Evolutionary conservation across 2,329 filamentous ascomycete genomes (phyloP).

Genomic region (Tolypocladium amazonense): DNA sequence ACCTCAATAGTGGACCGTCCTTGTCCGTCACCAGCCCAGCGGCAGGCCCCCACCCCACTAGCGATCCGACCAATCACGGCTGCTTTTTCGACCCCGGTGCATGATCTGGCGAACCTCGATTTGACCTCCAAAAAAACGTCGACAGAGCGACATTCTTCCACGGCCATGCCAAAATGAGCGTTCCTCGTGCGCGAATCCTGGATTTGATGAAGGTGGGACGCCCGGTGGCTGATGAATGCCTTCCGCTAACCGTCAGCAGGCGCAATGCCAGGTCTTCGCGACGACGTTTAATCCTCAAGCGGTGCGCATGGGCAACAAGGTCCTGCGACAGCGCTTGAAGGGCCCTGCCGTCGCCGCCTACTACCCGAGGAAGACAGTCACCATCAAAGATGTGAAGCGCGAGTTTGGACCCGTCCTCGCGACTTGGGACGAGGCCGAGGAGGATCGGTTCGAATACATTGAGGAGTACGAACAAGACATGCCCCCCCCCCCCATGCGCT

Average conservation of each 20-base stretch:
- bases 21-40: background rate
- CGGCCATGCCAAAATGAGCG: conserved; percentile 42
- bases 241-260: conserved; percentile 36
- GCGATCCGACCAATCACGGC: conserved; percentile 4
- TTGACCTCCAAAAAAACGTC: conserved; percentile 14
- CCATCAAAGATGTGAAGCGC: conserved; percentile 63
- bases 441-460: conserved; percentile 69
- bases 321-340: conserved; percentile 77
- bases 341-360: conserved; percentile 79
- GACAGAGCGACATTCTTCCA: conserved; percentile 8
- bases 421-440: conserved; percentile 65
- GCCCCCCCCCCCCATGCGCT: background rate
- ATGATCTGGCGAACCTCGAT: conserved; percentile 11
- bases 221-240: background rate
- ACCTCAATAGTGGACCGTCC: background rate
- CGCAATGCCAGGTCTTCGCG: conserved; percentile 85
- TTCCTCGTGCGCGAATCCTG: conserved; percentile 49
- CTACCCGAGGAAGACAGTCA: conserved; percentile 69
- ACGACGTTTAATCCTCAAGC: conserved; percentile 82
- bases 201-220: conserved; percentile 69
- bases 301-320: conserved; percentile 77
- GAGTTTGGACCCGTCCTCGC: conserved; percentile 56
- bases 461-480: conserved; percentile 39
- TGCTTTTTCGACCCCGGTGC: background rate
- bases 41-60: background rate